These are phyloP conservation scores for Westerdykella ornata DNA, from an alignment of 2,329 filamentous ascomycete genomes.

Conservation along the genomic window DNA sequence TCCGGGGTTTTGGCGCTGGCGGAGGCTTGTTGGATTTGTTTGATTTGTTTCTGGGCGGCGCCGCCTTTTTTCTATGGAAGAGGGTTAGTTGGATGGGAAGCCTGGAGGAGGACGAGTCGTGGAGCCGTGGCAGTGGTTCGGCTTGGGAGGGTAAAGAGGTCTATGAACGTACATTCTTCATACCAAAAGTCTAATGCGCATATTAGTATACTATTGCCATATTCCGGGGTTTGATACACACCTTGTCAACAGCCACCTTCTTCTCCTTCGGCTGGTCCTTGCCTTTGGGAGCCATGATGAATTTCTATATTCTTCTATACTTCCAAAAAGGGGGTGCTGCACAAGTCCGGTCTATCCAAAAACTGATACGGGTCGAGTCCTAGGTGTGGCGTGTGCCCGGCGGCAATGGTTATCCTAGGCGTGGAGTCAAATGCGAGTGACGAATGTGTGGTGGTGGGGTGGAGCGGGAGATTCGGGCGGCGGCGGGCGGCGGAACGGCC, in stretches of 20 bases:
- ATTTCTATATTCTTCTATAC: background rate
- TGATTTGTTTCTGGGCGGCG: conserved; percentile 82
- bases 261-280: conserved; percentile 44
- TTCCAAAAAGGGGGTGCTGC: background rate
- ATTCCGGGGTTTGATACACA: conserved; percentile 12
- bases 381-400: conserved; percentile 11
- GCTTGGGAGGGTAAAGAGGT: background rate
- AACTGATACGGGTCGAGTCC: conserved; percentile 11
- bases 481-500: conserved; percentile 12
- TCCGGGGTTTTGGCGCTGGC: conserved; percentile 73
- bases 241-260: conserved; percentile 78
- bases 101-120: background rate
- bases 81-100: conserved; percentile 4
- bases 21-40: conserved; percentile 68
- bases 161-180: conserved; percentile 69
- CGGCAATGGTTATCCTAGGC: too few species aligned
- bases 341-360: conserved; percentile 2
- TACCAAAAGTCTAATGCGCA: conserved; percentile 71
- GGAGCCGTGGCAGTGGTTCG: conserved; percentile 2
- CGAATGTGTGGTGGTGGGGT: conserved; percentile 26
- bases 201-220: conserved; percentile 3
- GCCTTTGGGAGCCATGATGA: conserved; percentile 65
- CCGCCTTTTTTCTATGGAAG: conserved; percentile 77
- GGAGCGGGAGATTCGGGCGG: conserved; percentile 16
- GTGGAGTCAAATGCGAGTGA: conserved; percentile 30